Evolutionary conservation across 23 red algal species (phyloP), one percentile per base, ranked within the genome.

Genomic region (Porphyridium purpureum): DNA sequence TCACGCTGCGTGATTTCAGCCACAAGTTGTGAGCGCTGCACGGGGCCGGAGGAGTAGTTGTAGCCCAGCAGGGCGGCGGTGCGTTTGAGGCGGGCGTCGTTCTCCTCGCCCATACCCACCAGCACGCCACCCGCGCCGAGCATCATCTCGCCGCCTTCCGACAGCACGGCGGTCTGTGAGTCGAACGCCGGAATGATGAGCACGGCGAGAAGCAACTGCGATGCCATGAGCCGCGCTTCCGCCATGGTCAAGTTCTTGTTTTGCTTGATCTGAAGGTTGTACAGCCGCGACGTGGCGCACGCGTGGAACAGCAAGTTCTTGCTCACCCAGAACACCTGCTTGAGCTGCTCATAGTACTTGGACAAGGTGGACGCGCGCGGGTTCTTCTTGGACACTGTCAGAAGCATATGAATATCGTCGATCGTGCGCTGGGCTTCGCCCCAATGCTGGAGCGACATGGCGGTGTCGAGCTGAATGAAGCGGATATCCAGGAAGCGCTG

Each of bases 341-440:
- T 75, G 4, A 98, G 49, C 53, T 78, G 73, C 49, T 86, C 81
- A 30, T 85, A 98, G 55, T 98, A 98, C 31, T 68, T 57, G 4
- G 60, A 64, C 79, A 98, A 75, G 63, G 78, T 70, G 49, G 62
- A 58, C 6, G 71, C 69, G 20, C 62, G 66, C 1, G 75, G 71
- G 27, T 60, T 60, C 24, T 66, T 52, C 57, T 80, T 85, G 5
- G 64, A 58, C 50, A 85, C 52, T 1, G 69, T 63, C 66, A 98
- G 55, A 0, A 98, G 79, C 11, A 74, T 54, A 21, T 98, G 90
- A 40, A 98, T 78, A 47, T 98, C 90, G 40, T 98, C 90, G 33
- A 85, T 72, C 5, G 90, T 98, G 7, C 90, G 80, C 28, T 86
- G 81, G 1, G 90, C 90, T 59, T 98, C 79, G 56, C 86, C 79